phyloP scores from a whole-genome alignment of 2,329 filamentous ascomycete species.

The Epichloe scottii region DNA sequence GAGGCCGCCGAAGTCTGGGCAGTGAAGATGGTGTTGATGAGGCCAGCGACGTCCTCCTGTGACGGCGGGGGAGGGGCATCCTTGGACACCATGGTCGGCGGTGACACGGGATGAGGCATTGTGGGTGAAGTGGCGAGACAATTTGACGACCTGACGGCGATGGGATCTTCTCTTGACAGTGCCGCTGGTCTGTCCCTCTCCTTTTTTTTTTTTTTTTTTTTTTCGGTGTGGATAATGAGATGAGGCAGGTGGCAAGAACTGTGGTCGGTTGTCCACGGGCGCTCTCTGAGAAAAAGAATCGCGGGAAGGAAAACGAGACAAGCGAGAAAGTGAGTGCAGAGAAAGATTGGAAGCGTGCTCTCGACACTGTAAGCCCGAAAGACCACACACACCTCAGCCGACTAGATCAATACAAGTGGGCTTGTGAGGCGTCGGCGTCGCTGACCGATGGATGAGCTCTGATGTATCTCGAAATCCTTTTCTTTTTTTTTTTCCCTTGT shows the following conservation, averaged over 20 bases:
- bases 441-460: background rate
- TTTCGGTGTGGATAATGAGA: background rate
- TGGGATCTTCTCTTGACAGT: too few relatives aligned
- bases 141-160: too few relatives aligned
- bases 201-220: too few relatives aligned
- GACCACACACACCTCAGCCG: background rate
- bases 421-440: background rate
- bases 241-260: background rate
- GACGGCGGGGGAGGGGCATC: constrained; percentile 45
- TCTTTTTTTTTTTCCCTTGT: background rate
- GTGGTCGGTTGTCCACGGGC: too few relatives aligned
- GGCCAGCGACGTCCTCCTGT: constrained; percentile 50
- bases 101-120: constrained; percentile 38
- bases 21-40: constrained; percentile 56
- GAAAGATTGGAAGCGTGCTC: background rate
- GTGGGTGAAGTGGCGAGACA: constrained; percentile 5
- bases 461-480: too few relatives aligned
- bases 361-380: background rate
- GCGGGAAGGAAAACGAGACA: too few relatives aligned
- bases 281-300: too few relatives aligned
- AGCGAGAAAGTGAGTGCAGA: background rate
- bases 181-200: too few relatives aligned
- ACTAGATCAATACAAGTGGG: background rate
- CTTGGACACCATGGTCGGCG: constrained; percentile 35
- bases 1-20: constrained; percentile 57